Evolutionary conservation across 176 grass and related monocot genomes (phyloP).

Genomic region (Musa acuminata): DNA sequence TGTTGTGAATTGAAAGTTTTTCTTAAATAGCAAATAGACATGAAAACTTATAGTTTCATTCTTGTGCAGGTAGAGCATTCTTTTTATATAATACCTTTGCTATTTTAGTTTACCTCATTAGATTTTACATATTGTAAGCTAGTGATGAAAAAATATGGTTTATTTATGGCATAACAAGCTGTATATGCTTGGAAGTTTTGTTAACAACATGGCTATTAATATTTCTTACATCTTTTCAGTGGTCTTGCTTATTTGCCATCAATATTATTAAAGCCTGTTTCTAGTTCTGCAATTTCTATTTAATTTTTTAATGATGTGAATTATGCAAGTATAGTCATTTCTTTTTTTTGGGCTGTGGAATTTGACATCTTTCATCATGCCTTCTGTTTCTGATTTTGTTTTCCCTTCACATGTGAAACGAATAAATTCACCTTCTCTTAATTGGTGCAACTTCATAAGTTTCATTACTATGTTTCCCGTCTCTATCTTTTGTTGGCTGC

Average conservation of each 20-base stretch:
- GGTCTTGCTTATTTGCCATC: background rate
- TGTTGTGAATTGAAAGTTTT: slow-evolving; percentile 10
- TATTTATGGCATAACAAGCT: no score
- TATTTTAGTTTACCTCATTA: background rate
- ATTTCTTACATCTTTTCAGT: background rate
- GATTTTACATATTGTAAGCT: background rate
- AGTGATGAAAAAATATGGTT: no score
- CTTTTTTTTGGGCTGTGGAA: background rate
- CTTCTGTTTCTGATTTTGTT: background rate
- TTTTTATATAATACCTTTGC: background rate
- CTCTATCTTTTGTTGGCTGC: no score
- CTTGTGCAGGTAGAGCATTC: background rate
- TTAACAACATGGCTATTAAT: background rate
- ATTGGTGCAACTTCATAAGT: no score
- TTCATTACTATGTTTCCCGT: no score
- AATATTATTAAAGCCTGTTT: background rate
- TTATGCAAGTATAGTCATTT: background rate
- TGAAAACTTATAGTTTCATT: no score
- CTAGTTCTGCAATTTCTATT: background rate
- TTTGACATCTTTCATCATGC: background rate
- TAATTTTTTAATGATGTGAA: background rate
- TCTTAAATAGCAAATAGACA: background rate
- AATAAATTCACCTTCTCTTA: no score
- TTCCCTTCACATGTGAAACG: background rate
- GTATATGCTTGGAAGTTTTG: background rate